These are phyloP conservation scores for Byssoonygena ceratinophila DNA, from an alignment of 2,329 filamentous ascomycete species.

Conservation along the genomic window DNA sequence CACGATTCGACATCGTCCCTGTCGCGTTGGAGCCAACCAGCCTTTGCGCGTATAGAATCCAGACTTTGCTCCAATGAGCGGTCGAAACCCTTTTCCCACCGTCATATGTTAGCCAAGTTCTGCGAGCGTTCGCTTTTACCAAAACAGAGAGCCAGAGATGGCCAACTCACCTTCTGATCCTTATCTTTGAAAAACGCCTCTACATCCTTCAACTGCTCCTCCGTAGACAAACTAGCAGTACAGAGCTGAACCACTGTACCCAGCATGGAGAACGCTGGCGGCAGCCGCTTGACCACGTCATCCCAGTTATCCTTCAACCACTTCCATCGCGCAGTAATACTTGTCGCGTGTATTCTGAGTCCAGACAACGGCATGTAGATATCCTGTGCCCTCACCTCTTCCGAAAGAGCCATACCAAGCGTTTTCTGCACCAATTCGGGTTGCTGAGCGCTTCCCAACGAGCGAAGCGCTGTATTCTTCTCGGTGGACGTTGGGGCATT, in stretches of 20 bases:
- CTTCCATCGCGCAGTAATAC: conserved; percentile 66
- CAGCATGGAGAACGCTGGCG: conserved; percentile 77
- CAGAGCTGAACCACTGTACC: conserved; percentile 73
- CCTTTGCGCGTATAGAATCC: conserved; percentile 75
- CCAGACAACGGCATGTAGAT: conserved; percentile 79
- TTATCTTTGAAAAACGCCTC: conserved; percentile 70
- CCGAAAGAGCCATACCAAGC: conserved; percentile 61
- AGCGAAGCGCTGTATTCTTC: conserved; percentile 80
- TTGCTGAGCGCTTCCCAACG: conserved; percentile 65
- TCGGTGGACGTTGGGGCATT: conserved; percentile 70
- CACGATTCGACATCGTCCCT: conserved; percentile 62
- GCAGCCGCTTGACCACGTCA: conserved; percentile 66
- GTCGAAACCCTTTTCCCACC: conserved; percentile 54
- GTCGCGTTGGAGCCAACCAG: conserved; percentile 69
- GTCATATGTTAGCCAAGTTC: conserved; percentile 17
- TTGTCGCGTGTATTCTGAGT: conserved; percentile 63
- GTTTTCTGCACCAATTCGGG: conserved; percentile 73
- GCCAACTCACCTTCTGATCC: conserved; percentile 57
- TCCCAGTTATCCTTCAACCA: conserved; percentile 89
- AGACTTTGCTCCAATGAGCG: conserved; percentile 80
- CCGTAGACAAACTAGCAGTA: conserved; percentile 67
- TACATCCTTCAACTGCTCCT: conserved; percentile 64
- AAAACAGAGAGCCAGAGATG: background rate
- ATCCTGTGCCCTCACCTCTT: conserved; percentile 86
- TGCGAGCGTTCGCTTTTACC: background rate